Percentiles rank a stretch among this genome's conserved stretches.
Evolutionary conservation across 2,329 filamentous ascomycete species (phyloP).

Genomic region (Lasiodiplodia sp.): DNA sequence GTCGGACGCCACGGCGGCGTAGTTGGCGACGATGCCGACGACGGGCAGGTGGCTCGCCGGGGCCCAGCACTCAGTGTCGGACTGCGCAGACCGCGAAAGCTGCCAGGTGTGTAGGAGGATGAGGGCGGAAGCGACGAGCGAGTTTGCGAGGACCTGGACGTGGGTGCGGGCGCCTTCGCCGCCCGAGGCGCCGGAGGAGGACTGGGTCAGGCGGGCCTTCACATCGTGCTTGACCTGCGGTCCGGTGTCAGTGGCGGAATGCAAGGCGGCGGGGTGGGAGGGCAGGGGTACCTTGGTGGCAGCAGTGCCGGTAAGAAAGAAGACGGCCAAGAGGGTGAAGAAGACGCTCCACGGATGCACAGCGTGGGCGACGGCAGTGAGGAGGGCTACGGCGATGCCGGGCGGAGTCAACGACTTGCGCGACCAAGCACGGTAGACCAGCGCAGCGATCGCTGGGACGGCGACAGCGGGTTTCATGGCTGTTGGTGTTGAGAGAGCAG

Average conservation of each 20-base stretch:
- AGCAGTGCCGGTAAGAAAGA: slow-evolving; percentile 84
- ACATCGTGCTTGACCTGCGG: slow-evolving; percentile 81
- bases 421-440: slow-evolving; percentile 50
- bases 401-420: slow-evolving; percentile 73
- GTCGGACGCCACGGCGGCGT: slow-evolving; percentile 89
- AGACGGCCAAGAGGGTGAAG: slow-evolving; percentile 81
- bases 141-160: slow-evolving; percentile 91
- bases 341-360: slow-evolving; percentile 94
- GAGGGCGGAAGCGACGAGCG: slow-evolving; percentile 74
- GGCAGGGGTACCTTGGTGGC: slow-evolving; percentile 73
- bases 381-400: slow-evolving; percentile 74
- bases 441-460: slow-evolving; percentile 43
- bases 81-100: slow-evolving; percentile 36
- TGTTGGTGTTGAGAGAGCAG: slow-evolving; percentile 20
- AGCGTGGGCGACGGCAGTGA: slow-evolving; percentile 82
- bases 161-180: slow-evolving; percentile 85
- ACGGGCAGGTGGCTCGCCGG: slow-evolving; percentile 47
- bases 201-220: slow-evolving; percentile 82
- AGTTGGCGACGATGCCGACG: slow-evolving; percentile 69
- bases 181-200: slow-evolving; percentile 73
- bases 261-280: not conserved
- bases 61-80: slow-evolving; percentile 37
- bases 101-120: slow-evolving; percentile 60
- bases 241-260: not conserved
- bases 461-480: slow-evolving; percentile 37